phyloP scores from a whole-genome alignment of 2,329 filamentous ascomycete genomes.

The Sphaerulina populicola region DNA sequence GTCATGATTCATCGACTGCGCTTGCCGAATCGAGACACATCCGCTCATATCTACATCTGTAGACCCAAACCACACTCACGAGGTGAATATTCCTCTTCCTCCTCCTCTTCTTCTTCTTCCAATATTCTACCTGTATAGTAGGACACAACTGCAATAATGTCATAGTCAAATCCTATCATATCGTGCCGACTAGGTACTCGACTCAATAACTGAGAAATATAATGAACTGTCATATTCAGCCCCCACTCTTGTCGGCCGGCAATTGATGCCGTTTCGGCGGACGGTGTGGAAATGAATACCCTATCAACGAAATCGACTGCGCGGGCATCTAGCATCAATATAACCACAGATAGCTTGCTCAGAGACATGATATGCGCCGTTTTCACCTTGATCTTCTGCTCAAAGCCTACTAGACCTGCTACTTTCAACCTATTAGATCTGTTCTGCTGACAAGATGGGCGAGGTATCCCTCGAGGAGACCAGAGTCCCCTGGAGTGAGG shows the following conservation, averaged over 20 bases:
- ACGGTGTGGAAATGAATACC: not conserved
- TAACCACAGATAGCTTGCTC: too few relatives aligned
- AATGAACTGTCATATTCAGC: not conserved
- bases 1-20: not conserved
- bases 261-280: not conserved
- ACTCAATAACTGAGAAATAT: not conserved
- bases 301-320: not conserved
- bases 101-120: not conserved
- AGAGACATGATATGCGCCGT: too few relatives aligned
- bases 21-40: slow-evolving; percentile 2
- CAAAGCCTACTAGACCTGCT: not conserved
- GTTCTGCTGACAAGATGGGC: not conserved
- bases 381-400: too few relatives aligned
- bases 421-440: not conserved
- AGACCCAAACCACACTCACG: too few relatives aligned
- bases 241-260: not conserved
- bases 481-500: not conserved
- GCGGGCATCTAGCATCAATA: not conserved
- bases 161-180: too few relatives aligned
- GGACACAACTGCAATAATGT: too few relatives aligned
- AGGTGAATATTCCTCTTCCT: not conserved
- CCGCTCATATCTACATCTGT: not conserved
- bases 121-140: too few relatives aligned
- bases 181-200: too few relatives aligned
- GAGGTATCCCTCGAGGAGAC: not conserved